phyloP scores from a whole-genome alignment of 2,329 filamentous ascomycete genomes.

The Apiospora marii region DNA sequence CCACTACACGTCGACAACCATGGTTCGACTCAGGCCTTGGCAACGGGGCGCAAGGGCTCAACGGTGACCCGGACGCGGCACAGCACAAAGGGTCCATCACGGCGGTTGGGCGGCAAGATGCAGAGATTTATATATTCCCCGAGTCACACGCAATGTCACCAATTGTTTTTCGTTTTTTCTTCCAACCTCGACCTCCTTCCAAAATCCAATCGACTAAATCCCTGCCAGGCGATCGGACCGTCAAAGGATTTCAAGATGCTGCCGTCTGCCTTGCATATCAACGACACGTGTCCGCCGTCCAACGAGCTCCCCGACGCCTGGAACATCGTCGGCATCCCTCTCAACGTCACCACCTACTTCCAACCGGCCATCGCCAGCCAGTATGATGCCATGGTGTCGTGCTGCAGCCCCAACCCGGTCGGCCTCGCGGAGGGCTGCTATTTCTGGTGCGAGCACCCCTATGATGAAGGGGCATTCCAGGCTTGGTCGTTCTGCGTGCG shows the following conservation, averaged over 20 bases:
- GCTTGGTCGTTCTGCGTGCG: background rate
- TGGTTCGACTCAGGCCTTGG: no score
- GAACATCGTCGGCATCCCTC: slow-evolving; percentile 16
- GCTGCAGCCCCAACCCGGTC: slow-evolving; percentile 4
- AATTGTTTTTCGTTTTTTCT: no score
- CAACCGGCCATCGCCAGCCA: background rate
- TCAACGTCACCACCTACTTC: slow-evolving; percentile 17
- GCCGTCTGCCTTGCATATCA: slow-evolving; percentile 8
- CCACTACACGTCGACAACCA: no score
- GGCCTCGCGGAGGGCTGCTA: slow-evolving; percentile 16
- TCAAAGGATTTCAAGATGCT: background rate
- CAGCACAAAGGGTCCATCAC: no score
- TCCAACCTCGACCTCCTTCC: no score
- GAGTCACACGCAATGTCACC: no score
- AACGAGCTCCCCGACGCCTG: slow-evolving; percentile 2
- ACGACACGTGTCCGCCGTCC: slow-evolving; percentile 12
- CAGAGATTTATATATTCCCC: no score
- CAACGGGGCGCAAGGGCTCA: no score
- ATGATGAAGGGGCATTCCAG: background rate
- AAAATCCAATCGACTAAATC: background rate
- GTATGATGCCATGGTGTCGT: background rate
- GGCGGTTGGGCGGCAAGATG: no score
- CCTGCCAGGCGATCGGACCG: no score
- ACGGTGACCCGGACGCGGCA: no score
- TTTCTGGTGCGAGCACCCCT: slow-evolving; percentile 20